A percentile compares a stretch with the other conserved stretches of the same genome.
phyloP scores from a whole-genome alignment of 225 moss, liverwort and hornwort genomes.

The Ulota crispa region DNA sequence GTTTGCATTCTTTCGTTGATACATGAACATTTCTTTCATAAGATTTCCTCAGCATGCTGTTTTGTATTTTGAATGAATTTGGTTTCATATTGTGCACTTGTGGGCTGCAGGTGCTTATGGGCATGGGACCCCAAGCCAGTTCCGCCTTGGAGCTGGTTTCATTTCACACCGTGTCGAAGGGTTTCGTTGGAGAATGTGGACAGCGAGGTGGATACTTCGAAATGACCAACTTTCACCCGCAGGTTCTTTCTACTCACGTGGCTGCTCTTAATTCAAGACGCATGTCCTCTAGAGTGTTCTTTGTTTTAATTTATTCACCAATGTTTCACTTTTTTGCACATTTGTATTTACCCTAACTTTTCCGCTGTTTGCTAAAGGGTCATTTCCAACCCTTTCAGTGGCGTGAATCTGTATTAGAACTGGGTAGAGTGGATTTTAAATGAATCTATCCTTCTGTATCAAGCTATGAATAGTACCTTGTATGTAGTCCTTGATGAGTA shows the following conservation, averaged over 20 bases:
- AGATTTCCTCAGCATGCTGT: not conserved
- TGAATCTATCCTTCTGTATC: not conserved
- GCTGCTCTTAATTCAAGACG: not conserved
- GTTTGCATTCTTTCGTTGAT: not conserved
- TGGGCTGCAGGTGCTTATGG: conserved; percentile 60
- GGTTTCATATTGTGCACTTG: not conserved
- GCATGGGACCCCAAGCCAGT: conserved; percentile 61
- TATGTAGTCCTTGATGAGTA: not conserved
- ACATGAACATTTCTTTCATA: not conserved
- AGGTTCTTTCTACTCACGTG: conserved; percentile 34
- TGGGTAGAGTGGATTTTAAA: not conserved
- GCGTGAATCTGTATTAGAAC: not conserved
- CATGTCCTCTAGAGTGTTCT: not conserved
- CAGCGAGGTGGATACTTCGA: conserved; percentile 93
- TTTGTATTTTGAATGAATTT: not conserved
- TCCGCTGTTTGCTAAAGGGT: not conserved
- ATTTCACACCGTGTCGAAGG: conserved; percentile 85
- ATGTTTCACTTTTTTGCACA: not conserved
- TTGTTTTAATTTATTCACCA: not conserved
- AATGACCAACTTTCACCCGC: conserved; percentile 85
- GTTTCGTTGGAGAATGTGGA: conserved; percentile 86
- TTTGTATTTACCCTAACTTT: not conserved
- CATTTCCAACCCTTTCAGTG: not conserved
- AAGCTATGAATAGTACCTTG: not conserved
- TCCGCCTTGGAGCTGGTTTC: conserved; percentile 70